Percentiles rank a stretch among this genome's conserved stretches.
Conservation (phyloP, 2,329 filamentous ascomycete species). For the Aspergillus sp. region DNA sequence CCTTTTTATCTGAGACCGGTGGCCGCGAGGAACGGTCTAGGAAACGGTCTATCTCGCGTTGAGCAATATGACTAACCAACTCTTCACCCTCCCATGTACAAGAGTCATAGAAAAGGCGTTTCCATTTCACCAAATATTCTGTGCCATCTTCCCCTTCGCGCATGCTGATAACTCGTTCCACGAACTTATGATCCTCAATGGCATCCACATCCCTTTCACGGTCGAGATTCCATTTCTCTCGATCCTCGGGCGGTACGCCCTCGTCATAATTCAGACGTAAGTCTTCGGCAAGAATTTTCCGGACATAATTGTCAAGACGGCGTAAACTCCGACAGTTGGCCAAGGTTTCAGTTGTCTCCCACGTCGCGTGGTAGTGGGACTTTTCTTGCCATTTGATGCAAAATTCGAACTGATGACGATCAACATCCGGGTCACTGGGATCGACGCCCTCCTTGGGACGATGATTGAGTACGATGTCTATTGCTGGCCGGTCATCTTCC, state of each 20-base stretch:
- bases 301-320: conserved; percentile 92
- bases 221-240: conserved; percentile 93
- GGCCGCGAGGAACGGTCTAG: conserved; percentile 78
- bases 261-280: conserved; percentile 72
- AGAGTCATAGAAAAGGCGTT: conserved; percentile 85
- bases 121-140: conserved; percentile 97
- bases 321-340: conserved; percentile 78
- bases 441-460: conserved; percentile 68
- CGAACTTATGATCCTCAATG: conserved; percentile 83
- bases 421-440: conserved; percentile 29
- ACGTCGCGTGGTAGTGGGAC: conserved; percentile 93
- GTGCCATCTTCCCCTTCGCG: conserved; percentile 75
- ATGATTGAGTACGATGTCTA: conserved; percentile 89
- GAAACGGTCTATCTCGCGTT: conserved; percentile 88
- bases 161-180: conserved; percentile 86
- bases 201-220: conserved; percentile 87
- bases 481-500: conserved; percentile 78
- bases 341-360: conserved; percentile 78
- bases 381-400: conserved; percentile 95
- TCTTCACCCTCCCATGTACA: conserved; percentile 89
- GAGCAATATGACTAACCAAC: conserved; percentile 74
- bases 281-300: conserved; percentile 77
- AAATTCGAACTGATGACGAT: conserved; percentile 77
- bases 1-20: conserved; percentile 75
- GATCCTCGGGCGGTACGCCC: conserved; percentile 77